Evolutionary conservation across 352 stramenopile genomes (phyloP).

Genomic region (Phytopythium montanum): DNA sequence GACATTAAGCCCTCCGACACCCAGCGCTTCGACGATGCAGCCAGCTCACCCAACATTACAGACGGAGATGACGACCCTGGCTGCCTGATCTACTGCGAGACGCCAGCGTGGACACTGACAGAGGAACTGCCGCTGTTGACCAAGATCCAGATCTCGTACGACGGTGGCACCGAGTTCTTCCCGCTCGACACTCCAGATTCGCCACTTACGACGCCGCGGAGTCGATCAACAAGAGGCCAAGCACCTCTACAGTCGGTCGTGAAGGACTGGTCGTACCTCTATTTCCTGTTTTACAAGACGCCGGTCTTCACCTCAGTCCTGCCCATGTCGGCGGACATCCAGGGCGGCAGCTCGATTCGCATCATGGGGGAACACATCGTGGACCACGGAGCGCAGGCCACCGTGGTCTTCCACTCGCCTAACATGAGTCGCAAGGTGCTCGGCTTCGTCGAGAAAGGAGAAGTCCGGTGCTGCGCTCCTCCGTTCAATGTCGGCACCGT

Average conservation of each 20-base stretch:
- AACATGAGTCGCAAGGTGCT: conserved; percentile 53
- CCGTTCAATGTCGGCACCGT: conserved; percentile 54
- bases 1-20: neutral
- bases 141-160: conserved; percentile 70
- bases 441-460: conserved; percentile 61
- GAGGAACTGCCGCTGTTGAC: conserved; percentile 43
- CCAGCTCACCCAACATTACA: neutral
- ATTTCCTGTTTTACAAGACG: conserved; percentile 70
- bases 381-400: conserved; percentile 59
- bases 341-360: conserved; percentile 60
- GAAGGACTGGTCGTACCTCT: conserved; percentile 65
- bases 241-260: conserved; percentile 19
- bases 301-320: conserved; percentile 44
- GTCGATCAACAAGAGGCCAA: conserved; percentile 3
- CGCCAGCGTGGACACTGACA: conserved; percentile 32
- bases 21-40: neutral
- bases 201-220: neutral
- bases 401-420: conserved; percentile 55
- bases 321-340: conserved; percentile 60
- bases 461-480: conserved; percentile 62
- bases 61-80: conserved; percentile 22
- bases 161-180: conserved; percentile 51
- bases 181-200: conserved; percentile 18
- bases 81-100: conserved; percentile 43
- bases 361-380: conserved; percentile 57